These are phyloP conservation scores for Chamaenerion angustifolium DNA, from an alignment of 345 rosid species.

Conservation along the genomic window DNA sequence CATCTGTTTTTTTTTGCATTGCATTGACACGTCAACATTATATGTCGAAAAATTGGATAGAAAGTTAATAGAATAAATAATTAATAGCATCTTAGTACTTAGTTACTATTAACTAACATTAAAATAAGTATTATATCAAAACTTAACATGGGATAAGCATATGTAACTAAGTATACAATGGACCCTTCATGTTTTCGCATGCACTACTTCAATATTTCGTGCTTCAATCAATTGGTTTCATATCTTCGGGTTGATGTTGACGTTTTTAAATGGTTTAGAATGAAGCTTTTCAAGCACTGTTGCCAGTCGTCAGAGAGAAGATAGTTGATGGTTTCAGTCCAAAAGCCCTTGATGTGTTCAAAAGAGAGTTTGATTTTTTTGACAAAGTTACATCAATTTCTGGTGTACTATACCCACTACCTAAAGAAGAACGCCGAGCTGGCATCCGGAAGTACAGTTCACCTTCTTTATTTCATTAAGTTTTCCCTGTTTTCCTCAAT, in stretches of 20 bases:
- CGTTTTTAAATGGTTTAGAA: slow-evolving; percentile 42
- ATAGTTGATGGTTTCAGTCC: slow-evolving; percentile 74
- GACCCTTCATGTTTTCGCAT: too few species aligned
- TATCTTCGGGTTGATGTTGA: not conserved
- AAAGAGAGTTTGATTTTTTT: slow-evolving; percentile 85
- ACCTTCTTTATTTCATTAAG: slow-evolving; percentile 5
- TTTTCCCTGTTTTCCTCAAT: slow-evolving; percentile 2
- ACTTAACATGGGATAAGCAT: too few species aligned
- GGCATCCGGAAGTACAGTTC: slow-evolving; percentile 65
- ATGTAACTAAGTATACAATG: too few species aligned
- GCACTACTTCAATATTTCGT: too few species aligned
- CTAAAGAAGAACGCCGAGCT: slow-evolving; percentile 96
- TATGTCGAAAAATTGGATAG: too few species aligned
- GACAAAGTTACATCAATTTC: slow-evolving; percentile 93
- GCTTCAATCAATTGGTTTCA: too few species aligned
- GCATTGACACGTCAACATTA: too few species aligned
- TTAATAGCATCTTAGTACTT: too few species aligned
- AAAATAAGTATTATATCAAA: too few species aligned
- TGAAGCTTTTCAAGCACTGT: slow-evolving; percentile 54
- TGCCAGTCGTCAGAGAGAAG: slow-evolving; percentile 71
- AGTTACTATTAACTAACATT: too few species aligned
- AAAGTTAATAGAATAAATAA: too few species aligned
- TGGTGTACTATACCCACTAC: slow-evolving; percentile 59
- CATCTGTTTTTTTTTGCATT: too few species aligned
- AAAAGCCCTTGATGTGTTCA: slow-evolving; percentile 67